Base-by-base conservation (phyloP, 345 rosid species). In the Melastoma malabathricum region DNA sequence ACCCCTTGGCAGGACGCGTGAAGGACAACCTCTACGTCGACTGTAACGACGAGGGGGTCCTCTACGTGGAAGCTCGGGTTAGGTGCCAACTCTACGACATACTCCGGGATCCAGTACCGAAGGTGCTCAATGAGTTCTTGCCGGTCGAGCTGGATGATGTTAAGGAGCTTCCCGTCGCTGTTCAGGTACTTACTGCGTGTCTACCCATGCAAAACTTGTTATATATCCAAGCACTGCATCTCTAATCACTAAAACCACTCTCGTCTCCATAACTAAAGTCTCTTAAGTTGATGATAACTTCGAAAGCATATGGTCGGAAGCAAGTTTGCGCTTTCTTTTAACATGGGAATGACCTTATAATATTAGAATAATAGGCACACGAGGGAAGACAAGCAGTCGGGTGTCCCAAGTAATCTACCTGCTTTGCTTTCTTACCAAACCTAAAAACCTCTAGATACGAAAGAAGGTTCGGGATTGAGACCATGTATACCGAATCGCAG, bases 1-100 rank as follows among this genome's bases (percentile, higher is more conserved):
- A 71, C 44, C 75, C 75, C 2, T 29, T 71, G 0, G 75, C 72
- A 0, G 75, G 75, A 2, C 62, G 68, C 39, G 58, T 71, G n/a
- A 63, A 50, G 41, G 72, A 57, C 48, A 59, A 66, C 43, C n/a
- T 49, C 43, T 57, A 31, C 54, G 18, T 59, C 43, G 69, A 66
- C 18, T 67, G 75, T 51, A 67, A 63, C 23, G 75, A 67, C 22
- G 61, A 63, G n/a, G 72, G 65, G 15, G 64, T 22, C 13, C 55
- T 43, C 15, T 71, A 48, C 13, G 58, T 59, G 18, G 72, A 66
- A 59, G 68, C 75, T 3, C 59, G 57, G 44, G 60, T 59, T n/a
- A 19, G 15, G 27, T 64, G 69, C 46, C 3, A 31, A 13, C 55
- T 64, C 6, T 50, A 15, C 9, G 59, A 64, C 18, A 18, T 69